A percentile compares a stretch with the other conserved stretches of the same genome.
Evolutionary conservation across 345 rosid genomes (phyloP).

Genomic region (Populus nigra): DNA sequence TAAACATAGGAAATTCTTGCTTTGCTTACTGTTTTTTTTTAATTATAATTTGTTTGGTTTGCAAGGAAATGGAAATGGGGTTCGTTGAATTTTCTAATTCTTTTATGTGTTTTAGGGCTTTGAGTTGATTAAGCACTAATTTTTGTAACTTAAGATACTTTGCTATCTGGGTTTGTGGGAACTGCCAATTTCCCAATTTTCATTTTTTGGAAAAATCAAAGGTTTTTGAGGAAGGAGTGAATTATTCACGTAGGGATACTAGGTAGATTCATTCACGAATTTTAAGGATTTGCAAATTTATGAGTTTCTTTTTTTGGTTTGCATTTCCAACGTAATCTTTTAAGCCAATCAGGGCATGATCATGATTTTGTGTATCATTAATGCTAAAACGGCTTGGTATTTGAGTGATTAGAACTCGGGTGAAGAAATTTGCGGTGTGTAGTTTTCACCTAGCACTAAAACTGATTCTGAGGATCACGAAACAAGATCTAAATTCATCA

Average conservation of each 20-base stretch:
- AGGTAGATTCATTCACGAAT: neutral
- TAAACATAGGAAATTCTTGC: neutral
- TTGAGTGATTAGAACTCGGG: neutral
- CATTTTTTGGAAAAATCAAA: neutral
- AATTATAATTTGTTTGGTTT: constrained; percentile 1
- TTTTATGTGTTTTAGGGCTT: neutral
- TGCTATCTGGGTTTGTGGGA: neutral
- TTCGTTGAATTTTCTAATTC: neutral
- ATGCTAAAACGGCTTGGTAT: neutral
- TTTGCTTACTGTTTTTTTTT: neutral
- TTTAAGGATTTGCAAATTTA: neutral
- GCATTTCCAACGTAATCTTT: neutral
- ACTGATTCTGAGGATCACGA: neutral
- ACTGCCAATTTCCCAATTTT: neutral
- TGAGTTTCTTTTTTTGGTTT: neutral
- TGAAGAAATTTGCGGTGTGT: neutral
- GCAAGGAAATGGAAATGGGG: constrained; percentile 1
- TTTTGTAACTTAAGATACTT: neutral
- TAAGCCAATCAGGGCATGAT: neutral
- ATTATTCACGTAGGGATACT: neutral
- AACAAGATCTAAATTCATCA: neutral
- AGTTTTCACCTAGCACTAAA: neutral
- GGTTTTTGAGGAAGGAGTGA: neutral
- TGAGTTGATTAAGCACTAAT: neutral
- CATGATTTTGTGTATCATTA: neutral